phyloP scores from a whole-genome alignment of 73 alveolate genomes.

The Paramecium sexaurelia region DNA sequence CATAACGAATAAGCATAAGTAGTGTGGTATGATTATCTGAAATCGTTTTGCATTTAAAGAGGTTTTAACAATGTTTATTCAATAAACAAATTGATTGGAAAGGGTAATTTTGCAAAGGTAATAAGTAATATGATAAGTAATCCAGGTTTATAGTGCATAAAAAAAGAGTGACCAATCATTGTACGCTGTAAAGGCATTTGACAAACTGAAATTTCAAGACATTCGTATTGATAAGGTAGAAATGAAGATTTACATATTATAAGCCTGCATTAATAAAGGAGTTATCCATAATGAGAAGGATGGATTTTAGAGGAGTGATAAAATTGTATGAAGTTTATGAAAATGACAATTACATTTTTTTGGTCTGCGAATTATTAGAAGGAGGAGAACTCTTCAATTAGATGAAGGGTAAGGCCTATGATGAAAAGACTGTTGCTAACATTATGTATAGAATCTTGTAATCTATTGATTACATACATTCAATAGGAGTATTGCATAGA shows the following conservation, averaged over 20 bases:
- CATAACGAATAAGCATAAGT: conserved; percentile 42
- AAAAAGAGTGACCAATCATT: conserved; percentile 27
- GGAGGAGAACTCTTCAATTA: conserved; percentile 69
- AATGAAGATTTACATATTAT: neutral
- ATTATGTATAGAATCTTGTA: conserved; percentile 37
- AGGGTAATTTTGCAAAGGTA: conserved; percentile 69
- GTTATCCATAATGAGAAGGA: conserved; percentile 64
- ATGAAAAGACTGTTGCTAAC: conserved; percentile 59
- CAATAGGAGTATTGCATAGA: conserved; percentile 60
- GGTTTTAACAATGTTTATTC: conserved; percentile 54
- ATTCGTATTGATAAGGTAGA: conserved; percentile 58
- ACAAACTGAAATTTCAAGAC: conserved; percentile 61
- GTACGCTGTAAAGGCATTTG: conserved; percentile 70
- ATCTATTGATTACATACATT: conserved; percentile 64
- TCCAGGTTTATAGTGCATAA: conserved; percentile 49
- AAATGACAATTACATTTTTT: conserved; percentile 60
- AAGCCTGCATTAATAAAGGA: conserved; percentile 66
- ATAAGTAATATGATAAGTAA: neutral
- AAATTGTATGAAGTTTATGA: conserved; percentile 67
- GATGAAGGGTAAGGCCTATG: conserved; percentile 54
- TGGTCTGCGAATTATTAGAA: conserved; percentile 59
- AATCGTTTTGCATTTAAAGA: conserved; percentile 57
- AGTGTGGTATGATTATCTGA: conserved; percentile 61
- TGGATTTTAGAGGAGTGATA: conserved; percentile 67
- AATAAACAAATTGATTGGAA: conserved; percentile 60